phyloP scores from a whole-genome alignment of 108 stramenopile species.

The Pelagomonas calceolata region DNA sequence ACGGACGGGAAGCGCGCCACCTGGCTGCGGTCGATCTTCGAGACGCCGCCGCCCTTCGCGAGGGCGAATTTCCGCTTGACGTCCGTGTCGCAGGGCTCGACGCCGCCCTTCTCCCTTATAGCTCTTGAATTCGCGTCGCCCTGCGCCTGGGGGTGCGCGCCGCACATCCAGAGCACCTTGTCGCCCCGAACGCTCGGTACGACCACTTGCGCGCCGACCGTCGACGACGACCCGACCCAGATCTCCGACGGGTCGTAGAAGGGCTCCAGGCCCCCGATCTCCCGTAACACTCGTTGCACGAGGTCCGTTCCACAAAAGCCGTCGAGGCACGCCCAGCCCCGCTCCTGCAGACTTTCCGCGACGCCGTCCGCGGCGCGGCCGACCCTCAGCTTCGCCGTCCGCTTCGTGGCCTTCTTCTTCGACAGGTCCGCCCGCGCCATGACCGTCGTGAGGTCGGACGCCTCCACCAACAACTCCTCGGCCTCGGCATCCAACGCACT shows the following conservation, averaged over 20 bases:
- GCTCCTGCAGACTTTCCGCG: not conserved
- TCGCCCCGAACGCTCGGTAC: constrained; percentile 25
- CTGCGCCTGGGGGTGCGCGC: constrained; percentile 13
- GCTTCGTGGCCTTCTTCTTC: not conserved
- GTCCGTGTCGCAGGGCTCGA: constrained; percentile 19
- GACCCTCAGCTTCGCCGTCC: not conserved
- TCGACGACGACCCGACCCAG: constrained; percentile 20
- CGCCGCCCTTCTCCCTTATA: not conserved
- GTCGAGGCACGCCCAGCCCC: constrained; percentile 2
- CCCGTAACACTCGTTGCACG: not conserved
- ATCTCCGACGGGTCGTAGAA: constrained; percentile 22
- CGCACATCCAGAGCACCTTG: constrained; percentile 28
- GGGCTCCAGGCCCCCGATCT: constrained; percentile 6
- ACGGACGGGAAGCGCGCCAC: constrained; percentile 10
- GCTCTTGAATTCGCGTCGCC: not conserved
- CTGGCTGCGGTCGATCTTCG: not conserved
- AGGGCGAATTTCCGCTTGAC: constrained; percentile 4
- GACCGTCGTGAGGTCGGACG: not conserved
- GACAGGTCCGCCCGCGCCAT: not conserved
- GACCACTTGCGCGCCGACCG: constrained; percentile 17
- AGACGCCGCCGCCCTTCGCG: not conserved
- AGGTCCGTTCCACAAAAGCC: not conserved
- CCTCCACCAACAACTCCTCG: not conserved
- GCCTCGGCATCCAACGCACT: not conserved
- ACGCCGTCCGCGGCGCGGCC: not conserved